Percentiles rank a stretch among this genome's conserved stretches.
These are phyloP conservation scores for Aquilaria sinensis DNA, from an alignment of 345 rosid species.

Conservation along the genomic window DNA sequence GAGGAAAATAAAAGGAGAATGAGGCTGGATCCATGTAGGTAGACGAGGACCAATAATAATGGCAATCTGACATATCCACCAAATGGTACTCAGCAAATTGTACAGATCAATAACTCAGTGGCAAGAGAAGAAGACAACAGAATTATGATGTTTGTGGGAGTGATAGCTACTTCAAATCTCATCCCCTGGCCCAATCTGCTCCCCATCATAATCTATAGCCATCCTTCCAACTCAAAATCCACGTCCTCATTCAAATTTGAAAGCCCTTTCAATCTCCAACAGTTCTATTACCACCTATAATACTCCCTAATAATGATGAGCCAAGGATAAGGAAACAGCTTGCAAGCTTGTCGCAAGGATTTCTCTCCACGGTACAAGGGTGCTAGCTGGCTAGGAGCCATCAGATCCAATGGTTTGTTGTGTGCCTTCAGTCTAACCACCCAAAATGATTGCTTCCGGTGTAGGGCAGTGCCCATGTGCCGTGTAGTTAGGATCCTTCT, in stretches of 20 bases:
- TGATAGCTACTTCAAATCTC: slow-evolving; percentile 17
- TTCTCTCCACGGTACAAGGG: background rate
- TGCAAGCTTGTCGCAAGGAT: slow-evolving; percentile 12
- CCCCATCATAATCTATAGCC: background rate
- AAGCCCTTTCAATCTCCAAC: too few relatives aligned
- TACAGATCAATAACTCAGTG: slow-evolving; percentile 5
- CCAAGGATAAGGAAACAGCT: slow-evolving; percentile 15
- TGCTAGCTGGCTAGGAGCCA: slow-evolving; percentile 1
- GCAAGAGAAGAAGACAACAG: background rate
- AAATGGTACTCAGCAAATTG: slow-evolving; percentile 10
- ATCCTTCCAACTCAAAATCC: too few relatives aligned
- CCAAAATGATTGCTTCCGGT: slow-evolving; percentile 26
- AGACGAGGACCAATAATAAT: slow-evolving; percentile 12
- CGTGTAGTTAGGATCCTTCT: slow-evolving; percentile 6
- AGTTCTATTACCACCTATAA: too few relatives aligned
- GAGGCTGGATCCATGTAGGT: background rate
- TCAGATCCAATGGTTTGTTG: slow-evolving; percentile 13
- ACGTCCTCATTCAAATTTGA: too few relatives aligned
- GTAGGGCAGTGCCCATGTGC: slow-evolving; percentile 28
- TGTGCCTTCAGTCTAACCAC: slow-evolving; percentile 22
- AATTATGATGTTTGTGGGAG: slow-evolving; percentile 9
- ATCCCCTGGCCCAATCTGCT: slow-evolving; percentile 18
- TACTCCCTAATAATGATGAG: too few relatives aligned
- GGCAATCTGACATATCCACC: slow-evolving; percentile 25
- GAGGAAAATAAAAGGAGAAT: background rate